Evolutionary conservation across 306 rosid species (phyloP), one percentile per base, ranked within the genome.

Genomic region (Mucuna pruriens): DNA sequence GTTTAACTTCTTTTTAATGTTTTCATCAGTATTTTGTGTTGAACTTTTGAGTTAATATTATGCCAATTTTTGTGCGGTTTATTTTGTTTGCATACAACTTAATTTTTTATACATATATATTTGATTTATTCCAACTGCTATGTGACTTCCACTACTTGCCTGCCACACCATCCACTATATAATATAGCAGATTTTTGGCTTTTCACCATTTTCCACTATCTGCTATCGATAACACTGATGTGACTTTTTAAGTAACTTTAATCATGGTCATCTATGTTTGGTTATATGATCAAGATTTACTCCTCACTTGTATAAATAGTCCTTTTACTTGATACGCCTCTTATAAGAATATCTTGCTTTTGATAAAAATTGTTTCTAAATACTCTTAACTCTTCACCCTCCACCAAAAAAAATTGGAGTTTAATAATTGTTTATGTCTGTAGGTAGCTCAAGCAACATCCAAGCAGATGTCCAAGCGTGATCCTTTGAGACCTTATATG

Each of bases 391-490:
- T 58, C 58, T 20, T 31, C 15, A 3, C 48, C 10, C 10, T 22
- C 8, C 38, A 3, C 6, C 17, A 7, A 10, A 75, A 31, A 46
- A 42, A 58, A n/a, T 3, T 44, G 57, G 64, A 69, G 36, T 65
- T 76, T 70, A 45, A 63, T 83, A 44, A 48, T 83, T 38, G 36
- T 80, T 77, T 83, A 77, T 82, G 74, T 80, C 33, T 81, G 74
- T 79, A 95, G 99, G 92, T 93, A 46, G 97, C 99, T 74, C 97
- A 95, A 87, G 99, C 97, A 88, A 95, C 97, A 60, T 89, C 97
- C 78, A 90, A 86, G 77, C 97, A 95, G 85, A 93, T 95, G 93
- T 90, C 97, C 60, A 90, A 93, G 86, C 97, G 97, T 62, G 99
- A 95, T 86, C 94, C 99, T 78, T 75, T 95, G 85, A 90, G 97